Evolutionary conservation across 257 asterid species (phyloP).

Genomic region (Penstemon eatonii): DNA sequence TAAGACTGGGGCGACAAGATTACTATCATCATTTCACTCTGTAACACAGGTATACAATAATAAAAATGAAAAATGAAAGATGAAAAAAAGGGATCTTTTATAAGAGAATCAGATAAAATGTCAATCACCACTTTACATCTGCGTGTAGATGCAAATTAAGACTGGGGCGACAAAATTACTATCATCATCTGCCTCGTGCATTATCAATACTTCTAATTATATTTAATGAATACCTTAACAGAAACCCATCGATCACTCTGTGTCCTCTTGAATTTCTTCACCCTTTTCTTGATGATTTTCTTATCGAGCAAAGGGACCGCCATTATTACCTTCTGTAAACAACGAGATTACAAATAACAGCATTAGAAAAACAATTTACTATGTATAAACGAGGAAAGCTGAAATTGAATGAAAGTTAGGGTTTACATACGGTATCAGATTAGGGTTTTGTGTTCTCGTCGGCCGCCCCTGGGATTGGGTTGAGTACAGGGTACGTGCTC

Average conservation of each 20-base stretch:
- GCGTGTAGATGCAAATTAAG: constrained; percentile 38
- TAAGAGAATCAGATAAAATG: constrained; percentile 38
- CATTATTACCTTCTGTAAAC: constrained; percentile 34
- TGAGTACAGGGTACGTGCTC: neutral
- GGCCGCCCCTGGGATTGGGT: constrained; percentile 24
- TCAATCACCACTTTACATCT: constrained; percentile 41
- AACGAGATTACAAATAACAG: constrained; percentile 6
- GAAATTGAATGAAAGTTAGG: neutral
- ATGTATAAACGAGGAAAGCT: too few species aligned
- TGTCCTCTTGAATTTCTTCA: constrained; percentile 53
- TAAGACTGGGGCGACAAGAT: constrained; percentile 63
- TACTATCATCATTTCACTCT: constrained; percentile 33
- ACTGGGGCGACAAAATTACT: constrained; percentile 46
- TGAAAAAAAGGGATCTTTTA: neutral
- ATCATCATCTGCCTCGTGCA: constrained; percentile 33
- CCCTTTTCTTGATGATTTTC: constrained; percentile 43
- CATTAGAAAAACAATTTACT: neutral
- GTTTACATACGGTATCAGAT: constrained; percentile 23
- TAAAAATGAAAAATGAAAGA: too few species aligned
- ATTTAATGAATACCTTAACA: constrained; percentile 39
- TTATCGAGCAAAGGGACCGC: constrained; percentile 55
- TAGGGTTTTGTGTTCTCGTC: constrained; percentile 37
- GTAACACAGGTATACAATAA: too few species aligned
- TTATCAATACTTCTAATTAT: too few species aligned
- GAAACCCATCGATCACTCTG: constrained; percentile 51